Conservation (phyloP, 805 yeast genomes). For the Metschnikowia kunwiensis region DNA sequence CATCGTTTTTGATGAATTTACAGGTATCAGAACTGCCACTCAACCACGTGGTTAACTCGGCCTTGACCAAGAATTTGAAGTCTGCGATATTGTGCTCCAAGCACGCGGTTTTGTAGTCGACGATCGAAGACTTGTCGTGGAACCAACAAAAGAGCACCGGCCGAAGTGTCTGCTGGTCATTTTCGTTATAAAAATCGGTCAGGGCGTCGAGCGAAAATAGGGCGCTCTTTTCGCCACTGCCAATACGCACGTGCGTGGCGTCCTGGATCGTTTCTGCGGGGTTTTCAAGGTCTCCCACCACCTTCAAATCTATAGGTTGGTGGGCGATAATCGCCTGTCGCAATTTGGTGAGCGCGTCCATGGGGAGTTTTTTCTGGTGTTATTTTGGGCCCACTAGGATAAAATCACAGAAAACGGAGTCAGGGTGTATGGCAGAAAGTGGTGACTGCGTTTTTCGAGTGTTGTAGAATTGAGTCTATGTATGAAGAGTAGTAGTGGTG, state of each 20-base stretch:
- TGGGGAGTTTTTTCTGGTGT: background rate
- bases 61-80: conserved; percentile 78
- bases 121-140: conserved; percentile 66
- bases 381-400: background rate
- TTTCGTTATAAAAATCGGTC: conserved; percentile 59
- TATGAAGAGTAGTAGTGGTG: too few relatives aligned
- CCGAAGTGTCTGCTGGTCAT: conserved; percentile 46
- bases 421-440: too few relatives aligned
- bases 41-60: conserved; percentile 80
- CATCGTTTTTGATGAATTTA: conserved; percentile 44
- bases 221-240: conserved; percentile 10
- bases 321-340: conserved; percentile 26
- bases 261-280: conserved; percentile 27
- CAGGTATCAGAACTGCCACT: conserved; percentile 63
- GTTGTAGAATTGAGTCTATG: too few relatives aligned
- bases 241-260: conserved; percentile 36
- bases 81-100: conserved; percentile 61
- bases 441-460: too few relatives aligned
- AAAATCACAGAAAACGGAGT: too few relatives aligned
- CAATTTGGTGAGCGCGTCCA: conserved; percentile 26
- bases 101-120: conserved; percentile 78
- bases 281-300: conserved; percentile 11
- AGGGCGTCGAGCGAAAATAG: conserved; percentile 37
- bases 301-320: conserved; percentile 23
- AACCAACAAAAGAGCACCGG: conserved; percentile 77